Evolutionary conservation across 371 early-diverging fungal genomes (phyloP).

Genomic region (Rhizopus sp.): DNA sequence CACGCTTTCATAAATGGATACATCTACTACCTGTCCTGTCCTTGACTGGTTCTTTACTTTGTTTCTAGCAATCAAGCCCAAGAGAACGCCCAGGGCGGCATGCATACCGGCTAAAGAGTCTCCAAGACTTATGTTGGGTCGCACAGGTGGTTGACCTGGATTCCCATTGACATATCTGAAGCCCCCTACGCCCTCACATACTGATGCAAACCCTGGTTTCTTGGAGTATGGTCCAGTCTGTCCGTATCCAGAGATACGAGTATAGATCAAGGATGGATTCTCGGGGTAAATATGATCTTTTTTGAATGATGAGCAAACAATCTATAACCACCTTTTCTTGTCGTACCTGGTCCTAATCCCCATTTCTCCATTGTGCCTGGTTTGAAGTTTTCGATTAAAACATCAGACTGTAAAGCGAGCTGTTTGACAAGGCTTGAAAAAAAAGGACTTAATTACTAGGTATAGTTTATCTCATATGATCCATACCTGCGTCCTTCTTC

Average conservation of each 20-base stretch:
- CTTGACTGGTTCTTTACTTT: slow-evolving; percentile 20
- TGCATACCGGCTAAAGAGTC: slow-evolving; percentile 61
- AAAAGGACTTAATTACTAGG: neutral
- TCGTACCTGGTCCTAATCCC: slow-evolving; percentile 58
- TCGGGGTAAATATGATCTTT: slow-evolving; percentile 44
- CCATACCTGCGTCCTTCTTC: slow-evolving; percentile 48
- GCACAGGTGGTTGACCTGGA: slow-evolving; percentile 51
- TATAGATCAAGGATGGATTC: slow-evolving; percentile 51
- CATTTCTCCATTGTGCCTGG: slow-evolving; percentile 66
- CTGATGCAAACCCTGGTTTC: slow-evolving; percentile 58
- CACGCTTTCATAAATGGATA: slow-evolving; percentile 58
- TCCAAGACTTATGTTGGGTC: slow-evolving; percentile 59
- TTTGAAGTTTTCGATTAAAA: slow-evolving; percentile 60
- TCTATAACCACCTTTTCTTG: neutral
- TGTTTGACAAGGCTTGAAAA: slow-evolving; percentile 42
- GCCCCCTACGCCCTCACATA: slow-evolving; percentile 62
- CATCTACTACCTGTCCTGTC: slow-evolving; percentile 60
- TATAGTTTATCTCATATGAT: neutral
- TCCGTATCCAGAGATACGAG: slow-evolving; percentile 59
- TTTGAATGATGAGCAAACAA: neutral
- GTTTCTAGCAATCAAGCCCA: slow-evolving; percentile 45
- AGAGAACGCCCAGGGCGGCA: slow-evolving; percentile 50
- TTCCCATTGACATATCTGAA: slow-evolving; percentile 55
- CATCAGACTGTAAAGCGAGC: slow-evolving; percentile 51
- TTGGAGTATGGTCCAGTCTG: slow-evolving; percentile 59